phyloP scores from a whole-genome alignment of 2,329 filamentous ascomycete species.

The Drechslerella coelobrocha region DNA sequence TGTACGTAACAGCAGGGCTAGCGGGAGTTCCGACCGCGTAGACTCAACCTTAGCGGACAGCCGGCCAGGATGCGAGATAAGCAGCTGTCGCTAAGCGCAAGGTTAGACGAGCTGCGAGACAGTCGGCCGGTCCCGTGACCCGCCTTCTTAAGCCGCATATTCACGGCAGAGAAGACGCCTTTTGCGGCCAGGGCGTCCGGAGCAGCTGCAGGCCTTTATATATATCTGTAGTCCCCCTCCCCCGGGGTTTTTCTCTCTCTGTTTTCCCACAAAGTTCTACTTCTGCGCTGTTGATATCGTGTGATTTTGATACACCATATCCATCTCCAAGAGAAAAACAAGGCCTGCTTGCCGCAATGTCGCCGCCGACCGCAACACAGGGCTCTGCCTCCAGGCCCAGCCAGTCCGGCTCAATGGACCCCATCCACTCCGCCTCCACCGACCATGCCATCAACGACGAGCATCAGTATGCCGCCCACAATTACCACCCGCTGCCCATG shows the following conservation, averaged over 20 bases:
- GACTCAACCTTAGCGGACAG: slow-evolving; percentile 51
- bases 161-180: slow-evolving; percentile 29
- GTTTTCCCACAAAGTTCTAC: no score
- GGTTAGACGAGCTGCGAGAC: slow-evolving; percentile 50
- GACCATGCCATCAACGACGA: slow-evolving; percentile 80
- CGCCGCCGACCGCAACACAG: slow-evolving; percentile 25
- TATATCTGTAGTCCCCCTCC: neutral
- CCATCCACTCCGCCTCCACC: slow-evolving; percentile 78
- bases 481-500: slow-evolving; percentile 96
- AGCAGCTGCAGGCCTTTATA: slow-evolving; percentile 22
- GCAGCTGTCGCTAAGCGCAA: slow-evolving; percentile 45
- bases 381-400: slow-evolving; percentile 4
- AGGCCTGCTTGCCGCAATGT: slow-evolving; percentile 26
- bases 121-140: slow-evolving; percentile 22
- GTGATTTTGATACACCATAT: no score
- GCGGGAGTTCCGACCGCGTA: slow-evolving; percentile 50
- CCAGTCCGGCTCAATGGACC: slow-evolving; percentile 42
- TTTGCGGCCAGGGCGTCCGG: slow-evolving; percentile 9
- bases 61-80: slow-evolving; percentile 16
- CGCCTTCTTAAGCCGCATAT: slow-evolving; percentile 24
- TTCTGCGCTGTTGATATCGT: no score
- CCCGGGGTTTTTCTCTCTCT: neutral
- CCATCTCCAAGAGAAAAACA: no score
- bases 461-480: slow-evolving; percentile 88
- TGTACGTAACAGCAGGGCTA: slow-evolving; percentile 37